Evolutionary conservation across 2,329 filamentous ascomycete genomes (phyloP), one percentile per base, ranked within the genome.

Genomic region (Fusarium praegraminearum): DNA sequence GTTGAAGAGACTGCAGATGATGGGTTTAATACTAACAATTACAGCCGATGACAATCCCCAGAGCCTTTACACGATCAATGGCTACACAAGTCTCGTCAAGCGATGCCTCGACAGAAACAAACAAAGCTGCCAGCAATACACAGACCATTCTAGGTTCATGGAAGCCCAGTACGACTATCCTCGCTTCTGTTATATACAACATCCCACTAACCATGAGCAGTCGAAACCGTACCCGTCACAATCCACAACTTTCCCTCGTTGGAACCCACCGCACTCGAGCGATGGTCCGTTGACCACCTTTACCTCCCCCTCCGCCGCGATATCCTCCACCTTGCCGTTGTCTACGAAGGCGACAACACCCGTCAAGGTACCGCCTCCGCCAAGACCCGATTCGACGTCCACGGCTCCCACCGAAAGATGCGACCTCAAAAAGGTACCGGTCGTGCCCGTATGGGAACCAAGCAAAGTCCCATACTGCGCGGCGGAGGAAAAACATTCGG

Each of bases 401-500:
- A 90, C 76, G 96, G 95, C 67, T 96, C 93, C 60, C 88, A 90
- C 78, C 85, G 86, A 75, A 99, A 99, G 83, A 81, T 98, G 38
- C 85, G 89, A 22, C 90, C 89, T 18, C 96, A 99, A 78, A 99
- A 99, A 82, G 96, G 96, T 60, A 88, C 86, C 4, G 96, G 96
- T 60, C 80, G 79, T 38, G 94, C 96, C 52, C 93, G 96, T 79
- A 83, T 91, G 5, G 95, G 96, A 67, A 87, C 90, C 77, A 91
- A 87, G 78, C 93, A 97, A 80, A 93, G 90, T 46, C 96, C 96
- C 4, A 87, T 97, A 79, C 82, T 93, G 43, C 86, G 86, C 67
- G 96, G 96, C 70, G 96, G 96, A 80, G 95, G 94, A 80, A 95
- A 97, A 74, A 85, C 90, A 1, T 93, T 94, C 76, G 96, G 96